These are phyloP conservation scores for Tylopilus sp. DNA, from an alignment of 768 basidiomycete genomes.

Conservation along the genomic window DNA sequence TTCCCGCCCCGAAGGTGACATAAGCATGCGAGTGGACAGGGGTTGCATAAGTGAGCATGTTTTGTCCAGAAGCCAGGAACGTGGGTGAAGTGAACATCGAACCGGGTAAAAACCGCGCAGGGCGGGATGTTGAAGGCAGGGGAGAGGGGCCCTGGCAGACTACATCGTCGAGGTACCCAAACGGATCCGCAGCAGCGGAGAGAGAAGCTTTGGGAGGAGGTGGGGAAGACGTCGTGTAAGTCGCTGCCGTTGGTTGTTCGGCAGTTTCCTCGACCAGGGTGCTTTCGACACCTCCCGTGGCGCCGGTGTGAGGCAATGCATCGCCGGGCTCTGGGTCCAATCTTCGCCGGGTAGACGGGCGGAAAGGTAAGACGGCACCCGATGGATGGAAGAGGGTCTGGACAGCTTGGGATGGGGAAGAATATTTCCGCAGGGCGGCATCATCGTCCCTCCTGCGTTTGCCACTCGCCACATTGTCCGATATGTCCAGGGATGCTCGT, in stretches of 20 bases:
- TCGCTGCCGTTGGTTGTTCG: background rate
- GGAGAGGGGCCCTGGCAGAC: slow-evolving; percentile 28
- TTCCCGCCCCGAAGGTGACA: slow-evolving; percentile 85
- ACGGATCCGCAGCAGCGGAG: slow-evolving; percentile 45
- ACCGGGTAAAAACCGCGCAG: slow-evolving; percentile 22
- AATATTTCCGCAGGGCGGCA: slow-evolving; percentile 47
- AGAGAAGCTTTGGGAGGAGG: slow-evolving; percentile 1
- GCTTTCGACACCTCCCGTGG: background rate
- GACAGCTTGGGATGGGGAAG: slow-evolving; percentile 52
- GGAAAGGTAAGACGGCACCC: slow-evolving; percentile 10
- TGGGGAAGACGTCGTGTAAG: background rate
- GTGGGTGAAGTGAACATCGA: slow-evolving; percentile 34
- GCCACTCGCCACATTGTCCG: slow-evolving; percentile 24
- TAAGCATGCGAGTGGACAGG: slow-evolving; percentile 71
- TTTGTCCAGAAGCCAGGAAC: slow-evolving; percentile 34
- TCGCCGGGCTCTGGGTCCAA: slow-evolving; percentile 1
- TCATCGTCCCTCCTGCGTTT: slow-evolving; percentile 62
- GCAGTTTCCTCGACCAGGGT: background rate
- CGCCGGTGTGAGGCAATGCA: background rate
- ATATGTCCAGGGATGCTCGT: slow-evolving; percentile 12
- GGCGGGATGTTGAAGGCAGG: slow-evolving; percentile 22
- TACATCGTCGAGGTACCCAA: slow-evolving; percentile 52
- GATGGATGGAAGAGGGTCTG: slow-evolving; percentile 43
- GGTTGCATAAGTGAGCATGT: slow-evolving; percentile 46
- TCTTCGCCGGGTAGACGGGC: slow-evolving; percentile 20